Evolutionary conservation across 2,329 filamentous ascomycete species (phyloP), one percentile per base, ranked within the genome.

Genomic region (Trichophyton mentagrophytes): DNA sequence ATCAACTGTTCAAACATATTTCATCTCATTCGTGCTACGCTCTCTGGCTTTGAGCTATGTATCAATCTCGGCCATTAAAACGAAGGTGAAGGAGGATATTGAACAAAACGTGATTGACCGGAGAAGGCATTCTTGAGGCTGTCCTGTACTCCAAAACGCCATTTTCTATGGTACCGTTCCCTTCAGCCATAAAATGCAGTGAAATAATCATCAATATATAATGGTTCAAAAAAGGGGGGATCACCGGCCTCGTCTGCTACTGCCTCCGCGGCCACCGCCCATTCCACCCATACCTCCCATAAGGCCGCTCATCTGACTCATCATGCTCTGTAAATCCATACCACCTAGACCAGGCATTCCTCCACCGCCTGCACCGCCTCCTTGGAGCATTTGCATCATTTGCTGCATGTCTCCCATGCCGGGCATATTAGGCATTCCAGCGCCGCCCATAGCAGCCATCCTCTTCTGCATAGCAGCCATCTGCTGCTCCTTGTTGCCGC

Each of bases 401-500:
- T 93, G 92, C 83, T 95, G 92, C 76, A 97, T 81, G 61, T 85
- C 85, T 36, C 84, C 84, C 82, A 96, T 87, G 68, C 95, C 90
- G 0, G 72, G 71, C 66, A 80, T 80, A 13, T 76, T 77, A 2
- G 79, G 85, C 42, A 79, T 82, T 5, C 79, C 86, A 1, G 78
- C 82, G 1, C 77, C 85, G 38, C 92, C 93, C 89, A 97, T 95
- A 67, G 87, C 89, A 71, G 91, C 88, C 76, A 99, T 79, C 11
- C 91, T 82, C 78, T 96, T 96, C 77, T 99, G 93, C 90, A 97
- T 95, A 1, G 93, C 92, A 0, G 91, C 91, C 76, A 97, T 83
- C 74, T 97, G 92, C 72, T 96, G 90, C 36, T 89, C 84, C 74
- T 93, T 92, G 76, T 96, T 96, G 33, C 86, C 88, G 51, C 91